phyloP scores from a whole-genome alignment of 2,329 filamentous ascomycete genomes.

The Beauveria sp. region DNA sequence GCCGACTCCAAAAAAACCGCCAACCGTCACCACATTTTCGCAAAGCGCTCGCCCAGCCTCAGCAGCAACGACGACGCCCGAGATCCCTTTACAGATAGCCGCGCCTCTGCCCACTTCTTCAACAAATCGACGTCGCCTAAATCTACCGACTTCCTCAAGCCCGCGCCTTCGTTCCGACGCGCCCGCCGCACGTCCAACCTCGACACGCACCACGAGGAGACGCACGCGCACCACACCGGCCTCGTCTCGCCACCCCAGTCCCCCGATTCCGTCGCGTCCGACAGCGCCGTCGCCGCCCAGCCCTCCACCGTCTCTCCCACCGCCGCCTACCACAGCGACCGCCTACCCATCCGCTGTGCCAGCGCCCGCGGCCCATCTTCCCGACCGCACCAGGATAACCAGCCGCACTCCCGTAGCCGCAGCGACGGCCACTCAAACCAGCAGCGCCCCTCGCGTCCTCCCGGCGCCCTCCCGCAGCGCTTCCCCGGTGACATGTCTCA shows the following conservation, averaged over 20 bases:
- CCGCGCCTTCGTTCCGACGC: constrained; percentile 21
- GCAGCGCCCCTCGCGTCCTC: not conserved
- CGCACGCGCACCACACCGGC: constrained; percentile 10
- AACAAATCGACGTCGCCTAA: constrained; percentile 40
- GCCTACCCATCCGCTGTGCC: constrained; percentile 23
- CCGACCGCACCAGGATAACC: not conserved
- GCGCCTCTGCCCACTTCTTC: constrained; percentile 13
- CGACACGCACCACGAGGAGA: constrained; percentile 14
- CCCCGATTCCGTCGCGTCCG: constrained; percentile 13
- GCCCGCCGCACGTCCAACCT: constrained; percentile 11
- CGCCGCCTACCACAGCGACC: constrained; percentile 14
- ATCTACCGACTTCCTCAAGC: constrained; percentile 36
- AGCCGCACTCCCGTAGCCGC: constrained; percentile 3
- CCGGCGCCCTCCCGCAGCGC: not conserved
- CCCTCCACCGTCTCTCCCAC: constrained; percentile 14
- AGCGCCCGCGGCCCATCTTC: constrained; percentile 11
- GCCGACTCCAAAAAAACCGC: not conserved
- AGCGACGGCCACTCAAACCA: not conserved
- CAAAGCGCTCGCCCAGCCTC: not conserved
- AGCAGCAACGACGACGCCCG: not conserved
- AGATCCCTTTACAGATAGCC: not conserved
- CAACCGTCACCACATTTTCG: not conserved
- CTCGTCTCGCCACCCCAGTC: constrained; percentile 14
- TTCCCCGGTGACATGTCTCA: constrained; percentile 58
- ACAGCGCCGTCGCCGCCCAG: constrained; percentile 15